These are phyloP conservation scores for Clathrospora elynae DNA, from an alignment of 2,329 filamentous ascomycete genomes.

Conservation along the genomic window DNA sequence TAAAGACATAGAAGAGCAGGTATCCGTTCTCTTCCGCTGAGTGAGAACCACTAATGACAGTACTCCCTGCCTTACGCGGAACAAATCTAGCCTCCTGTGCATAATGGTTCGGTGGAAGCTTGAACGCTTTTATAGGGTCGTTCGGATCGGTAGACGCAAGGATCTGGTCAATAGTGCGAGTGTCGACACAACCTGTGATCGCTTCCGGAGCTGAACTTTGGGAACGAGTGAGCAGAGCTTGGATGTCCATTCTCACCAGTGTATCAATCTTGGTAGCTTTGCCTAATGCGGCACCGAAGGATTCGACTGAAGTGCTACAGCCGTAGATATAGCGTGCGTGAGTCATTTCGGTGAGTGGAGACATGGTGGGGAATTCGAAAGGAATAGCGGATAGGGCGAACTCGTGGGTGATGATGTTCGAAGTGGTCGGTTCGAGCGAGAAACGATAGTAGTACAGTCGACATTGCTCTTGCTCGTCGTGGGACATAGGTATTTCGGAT, in stretches of 20 bases:
- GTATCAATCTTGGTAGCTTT: conserved; percentile 70
- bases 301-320: conserved; percentile 63
- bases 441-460: conserved; percentile 73
- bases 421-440: conserved; percentile 46
- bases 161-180: conserved; percentile 59
- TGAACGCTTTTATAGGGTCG: conserved; percentile 67
- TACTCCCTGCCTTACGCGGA: conserved; percentile 38
- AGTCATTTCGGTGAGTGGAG: conserved; percentile 61
- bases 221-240: conserved; percentile 60
- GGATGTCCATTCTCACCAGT: conserved; percentile 65
- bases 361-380: conserved; percentile 70
- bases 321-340: conserved; percentile 68
- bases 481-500: conserved; percentile 29
- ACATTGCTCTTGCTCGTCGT: conserved; percentile 66
- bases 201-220: conserved; percentile 52
- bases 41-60: conserved; percentile 2
- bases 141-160: conserved; percentile 48
- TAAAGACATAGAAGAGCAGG: conserved; percentile 71
- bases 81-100: conserved; percentile 73
- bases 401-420: conserved; percentile 61
- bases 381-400: conserved; percentile 68
- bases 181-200: conserved; percentile 68
- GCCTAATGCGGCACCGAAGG: conserved; percentile 65
- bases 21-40: conserved; percentile 67
- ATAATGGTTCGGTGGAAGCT: conserved; percentile 64